Percentiles rank a stretch among this genome's conserved stretches.
phyloP scores from a whole-genome alignment of 2,329 filamentous ascomycete species.

The Cladosporium sp. region DNA sequence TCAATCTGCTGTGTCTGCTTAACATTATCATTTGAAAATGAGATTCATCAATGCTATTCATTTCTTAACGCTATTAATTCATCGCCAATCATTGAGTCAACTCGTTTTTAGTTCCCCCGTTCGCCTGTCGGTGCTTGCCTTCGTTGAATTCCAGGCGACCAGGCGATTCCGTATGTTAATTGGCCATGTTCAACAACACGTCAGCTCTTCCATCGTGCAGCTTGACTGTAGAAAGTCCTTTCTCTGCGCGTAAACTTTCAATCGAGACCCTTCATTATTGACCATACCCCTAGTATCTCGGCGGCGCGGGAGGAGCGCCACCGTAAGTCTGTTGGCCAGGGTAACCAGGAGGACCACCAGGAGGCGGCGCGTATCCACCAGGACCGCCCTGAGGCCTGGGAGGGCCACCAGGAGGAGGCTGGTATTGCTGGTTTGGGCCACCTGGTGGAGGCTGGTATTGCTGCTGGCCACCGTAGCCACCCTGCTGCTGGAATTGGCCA shows the following conservation, averaged over 20 bases:
- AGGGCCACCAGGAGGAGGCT: conserved; percentile 8
- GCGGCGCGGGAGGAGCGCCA: conserved; percentile 6
- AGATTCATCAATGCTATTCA: background rate
- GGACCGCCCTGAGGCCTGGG: conserved; percentile 1
- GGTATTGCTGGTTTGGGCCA: background rate
- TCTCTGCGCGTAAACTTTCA: background rate
- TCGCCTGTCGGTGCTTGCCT: background rate
- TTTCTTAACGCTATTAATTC: background rate
- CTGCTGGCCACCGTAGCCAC: conserved; percentile 32
- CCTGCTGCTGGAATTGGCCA: conserved; percentile 35
- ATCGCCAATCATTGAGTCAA: background rate
- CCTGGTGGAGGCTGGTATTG: conserved; percentile 24
- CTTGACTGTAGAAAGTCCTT: background rate
- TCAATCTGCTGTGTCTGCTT: background rate
- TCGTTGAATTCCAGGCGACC: background rate
- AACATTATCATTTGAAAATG: background rate
- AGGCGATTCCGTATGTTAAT: background rate
- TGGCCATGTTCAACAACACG: background rate
- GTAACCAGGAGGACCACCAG: conserved; percentile 9
- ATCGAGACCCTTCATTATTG: background rate
- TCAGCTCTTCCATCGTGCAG: background rate
- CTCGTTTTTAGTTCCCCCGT: background rate
- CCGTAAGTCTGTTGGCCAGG: conserved; percentile 17
- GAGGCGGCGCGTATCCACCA: conserved; percentile 7
- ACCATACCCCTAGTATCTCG: conserved; percentile 12